A percentile compares a stretch with the other conserved stretches of the same genome.
Conservation (phyloP, 2,329 filamentous ascomycete genomes). For the Colletotrichum sp. region DNA sequence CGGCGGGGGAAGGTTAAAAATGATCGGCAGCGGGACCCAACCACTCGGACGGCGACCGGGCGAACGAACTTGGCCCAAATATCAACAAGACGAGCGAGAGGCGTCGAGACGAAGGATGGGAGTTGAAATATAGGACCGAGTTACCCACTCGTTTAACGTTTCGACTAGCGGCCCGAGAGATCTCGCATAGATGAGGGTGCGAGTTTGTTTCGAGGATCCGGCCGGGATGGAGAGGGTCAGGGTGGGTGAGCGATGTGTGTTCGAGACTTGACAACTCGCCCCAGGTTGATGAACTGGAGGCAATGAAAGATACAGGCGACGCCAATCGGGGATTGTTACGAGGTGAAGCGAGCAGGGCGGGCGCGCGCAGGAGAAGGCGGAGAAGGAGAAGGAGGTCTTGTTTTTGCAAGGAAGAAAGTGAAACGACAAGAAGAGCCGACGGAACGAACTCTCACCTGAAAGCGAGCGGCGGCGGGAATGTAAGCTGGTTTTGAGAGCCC, state of each 20-base stretch:
- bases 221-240: neutral
- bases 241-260: neutral
- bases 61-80: neutral
- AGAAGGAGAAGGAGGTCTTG: neutral
- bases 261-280: neutral
- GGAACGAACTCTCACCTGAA: neutral
- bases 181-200: constrained; percentile 16
- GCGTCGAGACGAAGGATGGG: neutral
- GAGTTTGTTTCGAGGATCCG: constrained; percentile 11
- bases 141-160: constrained; percentile 18
- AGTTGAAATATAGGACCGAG: constrained; percentile 17
- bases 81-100: neutral
- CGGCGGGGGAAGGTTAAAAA: neutral
- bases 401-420: constrained; percentile 14
- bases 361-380: neutral
- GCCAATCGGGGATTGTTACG: constrained; percentile 2
- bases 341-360: neutral
- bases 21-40: constrained; percentile 3
- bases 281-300: constrained; percentile 7
- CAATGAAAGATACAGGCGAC: neutral
- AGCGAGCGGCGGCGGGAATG: constrained; percentile 1
- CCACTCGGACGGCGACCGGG: constrained; percentile 14
- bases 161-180: constrained; percentile 20
- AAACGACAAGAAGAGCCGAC: constrained; percentile 2
- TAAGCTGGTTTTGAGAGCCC: constrained; percentile 20